Base-by-base conservation (phyloP, 139 green algal genomes). In the Chlamydomonas eustigma region DNA sequence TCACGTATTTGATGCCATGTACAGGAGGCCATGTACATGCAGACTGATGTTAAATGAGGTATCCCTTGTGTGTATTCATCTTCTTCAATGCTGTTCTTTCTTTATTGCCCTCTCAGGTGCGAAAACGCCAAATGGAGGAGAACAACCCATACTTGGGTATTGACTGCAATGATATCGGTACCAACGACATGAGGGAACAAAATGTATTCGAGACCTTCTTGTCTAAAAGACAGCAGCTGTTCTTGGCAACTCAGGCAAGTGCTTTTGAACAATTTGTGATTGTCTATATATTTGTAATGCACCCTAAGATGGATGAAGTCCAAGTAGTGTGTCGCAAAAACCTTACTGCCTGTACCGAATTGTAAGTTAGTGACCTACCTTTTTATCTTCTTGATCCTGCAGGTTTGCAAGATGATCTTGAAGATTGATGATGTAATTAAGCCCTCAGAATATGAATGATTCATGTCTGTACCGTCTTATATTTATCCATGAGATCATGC, bases 361-460 rank as follows among this genome's bases (percentile, higher is more conserved):
- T n/a, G n/a, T n/a, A n/a, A n/a, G n/a, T n/a, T n/a, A n/a, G n/a
- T n/a, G n/a, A n/a, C n/a, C n/a, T n/a, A n/a, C n/a, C n/a, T n/a
- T n/a, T n/a, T n/a, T n/a, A n/a, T n/a, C n/a, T n/a, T n/a, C n/a
- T n/a, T 2, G 84, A 89, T 76, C 24, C 30, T 72, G 73, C 84
- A 97, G 86, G 93, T 98, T 32, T 98, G 95, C 87, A 98, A 97
- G 83, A 98, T 99, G 93, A 99, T 99, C 68, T 81, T 99, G 3
- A 99, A 99, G 80, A 97, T 99, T 69, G 96, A 99, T 66, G 96
- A 99, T 75, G 91, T 99, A 36, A 99, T 99, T 73, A 88, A 92
- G 75, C 91, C 92, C 1, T 39, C 39, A 36, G 67, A 76, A 35
- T 50, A 70, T 58, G 44, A 58, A 58, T 58, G n/a, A n/a, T n/a